Evolutionary conservation across 2,329 filamentous ascomycete genomes (phyloP), one percentile per base, ranked within the genome.

Genomic region (Ophiostoma perfectum): DNA sequence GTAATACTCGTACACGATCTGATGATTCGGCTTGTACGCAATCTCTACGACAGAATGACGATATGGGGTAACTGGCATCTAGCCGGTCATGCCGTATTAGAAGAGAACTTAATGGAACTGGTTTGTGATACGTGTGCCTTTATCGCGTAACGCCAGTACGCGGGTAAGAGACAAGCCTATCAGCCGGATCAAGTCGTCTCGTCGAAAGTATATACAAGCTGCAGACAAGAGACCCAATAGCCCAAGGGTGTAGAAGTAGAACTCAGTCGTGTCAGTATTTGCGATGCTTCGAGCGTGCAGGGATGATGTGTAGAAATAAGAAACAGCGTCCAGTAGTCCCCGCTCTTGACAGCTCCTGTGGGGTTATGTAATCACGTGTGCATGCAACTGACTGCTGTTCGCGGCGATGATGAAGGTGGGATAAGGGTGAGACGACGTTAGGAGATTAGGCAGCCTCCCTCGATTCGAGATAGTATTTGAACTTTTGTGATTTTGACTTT

Each of bases 241-340:
- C 27, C 27, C 2, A 27, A 27, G 27, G 2, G 27, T 27, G 27
- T 27, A 27, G 27, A 27, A 27, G 27, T 27, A 27, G 27, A 1
- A 27, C 27, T 27, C 2, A 27, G 27, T 27, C 27, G 27, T 27
- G 27, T 27, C 27, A 2, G 27, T 27, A 3, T 27, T 16, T n/a
- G 18, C 9, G 49, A 55, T 55, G 49, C n/a, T 18, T n/a, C 11
- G 7, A 5, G n/a, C n/a, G 49, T n/a, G 49, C 18, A 55, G 49
- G 49, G 49, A 55, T 55, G 18, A 55, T n/a, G n/a, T 55, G 49
- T 55, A 55, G 49, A 55, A 27, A 55, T 55, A 55, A 52, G 47
- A 52, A 12, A 52, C n/a, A 52, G n/a, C 18, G 49, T 55, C 49
- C 7, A 55, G 3, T 27, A 14, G 8, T n/a, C n/a, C 49, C 49